phyloP scores from a whole-genome alignment of 108 stramenopile genomes.

The Parietichytrium sp. region DNA sequence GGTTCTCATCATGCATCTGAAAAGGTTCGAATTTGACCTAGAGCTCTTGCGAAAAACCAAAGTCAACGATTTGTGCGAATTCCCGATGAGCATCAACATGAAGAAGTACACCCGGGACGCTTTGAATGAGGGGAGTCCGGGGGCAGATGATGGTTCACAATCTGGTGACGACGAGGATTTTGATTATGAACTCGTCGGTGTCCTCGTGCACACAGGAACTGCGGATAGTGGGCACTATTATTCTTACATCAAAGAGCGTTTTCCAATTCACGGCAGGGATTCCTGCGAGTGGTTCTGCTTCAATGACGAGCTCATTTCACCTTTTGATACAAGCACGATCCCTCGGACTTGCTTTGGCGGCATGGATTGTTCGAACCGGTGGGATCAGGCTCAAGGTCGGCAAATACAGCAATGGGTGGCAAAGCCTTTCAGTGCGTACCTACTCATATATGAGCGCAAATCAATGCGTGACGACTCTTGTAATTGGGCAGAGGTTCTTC shows the following conservation, averaged over 20 bases:
- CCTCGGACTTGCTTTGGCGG: constrained; percentile 66
- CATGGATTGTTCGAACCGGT: background rate
- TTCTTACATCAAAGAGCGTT: constrained; percentile 55
- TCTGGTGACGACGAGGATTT: constrained; percentile 54
- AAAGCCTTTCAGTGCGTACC: constrained; percentile 54
- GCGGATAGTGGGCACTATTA: constrained; percentile 71
- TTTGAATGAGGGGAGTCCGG: background rate
- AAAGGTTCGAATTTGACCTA: constrained; percentile 69
- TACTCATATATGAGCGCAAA: constrained; percentile 56
- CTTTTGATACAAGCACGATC: constrained; percentile 57
- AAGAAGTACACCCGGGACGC: constrained; percentile 58
- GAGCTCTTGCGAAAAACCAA: constrained; percentile 61
- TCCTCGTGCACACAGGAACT: constrained; percentile 69
- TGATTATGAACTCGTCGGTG: constrained; percentile 60
- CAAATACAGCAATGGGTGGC: constrained; percentile 38
- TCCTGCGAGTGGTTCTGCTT: constrained; percentile 62
- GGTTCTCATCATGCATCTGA: constrained; percentile 62
- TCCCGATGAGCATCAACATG: constrained; percentile 65
- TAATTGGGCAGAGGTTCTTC: background rate
- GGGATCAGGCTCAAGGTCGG: background rate
- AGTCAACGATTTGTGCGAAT: constrained; percentile 63
- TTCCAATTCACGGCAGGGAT: background rate
- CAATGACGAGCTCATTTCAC: constrained; percentile 62
- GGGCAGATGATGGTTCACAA: too few species aligned
- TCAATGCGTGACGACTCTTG: too few species aligned